A percentile compares a stretch with the other conserved stretches of the same genome.
Conservation (phyloP, 768 basidiomycete genomes). For the Pleurotus citrinopileatus region DNA sequence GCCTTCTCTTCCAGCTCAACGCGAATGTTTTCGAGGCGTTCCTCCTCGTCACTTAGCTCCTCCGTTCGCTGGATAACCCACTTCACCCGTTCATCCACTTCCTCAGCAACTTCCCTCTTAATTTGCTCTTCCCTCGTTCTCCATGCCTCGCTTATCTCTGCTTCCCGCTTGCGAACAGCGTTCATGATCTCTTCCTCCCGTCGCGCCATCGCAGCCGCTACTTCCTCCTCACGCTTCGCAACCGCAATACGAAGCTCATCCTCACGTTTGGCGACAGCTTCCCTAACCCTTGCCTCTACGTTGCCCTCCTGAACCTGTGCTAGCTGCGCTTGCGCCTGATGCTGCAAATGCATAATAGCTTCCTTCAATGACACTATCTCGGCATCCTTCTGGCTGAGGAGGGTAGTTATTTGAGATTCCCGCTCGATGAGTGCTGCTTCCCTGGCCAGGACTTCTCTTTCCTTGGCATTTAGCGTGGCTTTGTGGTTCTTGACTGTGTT, state of each 20-base stretch:
- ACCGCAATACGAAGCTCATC: slow-evolving; percentile 67
- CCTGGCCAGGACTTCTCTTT: slow-evolving; percentile 55
- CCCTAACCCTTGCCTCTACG: slow-evolving; percentile 46
- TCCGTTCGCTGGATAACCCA: slow-evolving; percentile 44
- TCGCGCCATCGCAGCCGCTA: slow-evolving; percentile 57
- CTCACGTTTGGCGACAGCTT: slow-evolving; percentile 61
- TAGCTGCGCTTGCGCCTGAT: slow-evolving; percentile 21
- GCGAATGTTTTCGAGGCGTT: slow-evolving; percentile 25
- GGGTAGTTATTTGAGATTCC: slow-evolving; percentile 46
- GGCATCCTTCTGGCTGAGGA: slow-evolving; percentile 54
- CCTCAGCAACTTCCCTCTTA: slow-evolving; percentile 45
- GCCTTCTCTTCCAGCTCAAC: slow-evolving; percentile 40
- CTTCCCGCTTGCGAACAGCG: slow-evolving; percentile 62
- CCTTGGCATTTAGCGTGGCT: slow-evolving; percentile 48
- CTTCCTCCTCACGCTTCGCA: slow-evolving; percentile 67
- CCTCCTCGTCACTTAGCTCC: slow-evolving; percentile 45
- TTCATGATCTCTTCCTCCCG: slow-evolving; percentile 73
- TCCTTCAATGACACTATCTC: slow-evolving; percentile 53
- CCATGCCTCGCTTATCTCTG: slow-evolving; percentile 63
- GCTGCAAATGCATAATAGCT: slow-evolving; percentile 40
- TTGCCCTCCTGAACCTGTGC: slow-evolving; percentile 27
- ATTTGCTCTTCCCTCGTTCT: slow-evolving; percentile 47
- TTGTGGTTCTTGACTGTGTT: slow-evolving; percentile 64
- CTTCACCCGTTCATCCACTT: slow-evolving; percentile 46
- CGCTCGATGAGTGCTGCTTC: slow-evolving; percentile 54